A percentile compares a stretch with the other conserved stretches of the same genome.
Evolutionary conservation across 2,329 filamentous ascomycete genomes (phyloP).

Genomic region (Aspergillus floridensis): DNA sequence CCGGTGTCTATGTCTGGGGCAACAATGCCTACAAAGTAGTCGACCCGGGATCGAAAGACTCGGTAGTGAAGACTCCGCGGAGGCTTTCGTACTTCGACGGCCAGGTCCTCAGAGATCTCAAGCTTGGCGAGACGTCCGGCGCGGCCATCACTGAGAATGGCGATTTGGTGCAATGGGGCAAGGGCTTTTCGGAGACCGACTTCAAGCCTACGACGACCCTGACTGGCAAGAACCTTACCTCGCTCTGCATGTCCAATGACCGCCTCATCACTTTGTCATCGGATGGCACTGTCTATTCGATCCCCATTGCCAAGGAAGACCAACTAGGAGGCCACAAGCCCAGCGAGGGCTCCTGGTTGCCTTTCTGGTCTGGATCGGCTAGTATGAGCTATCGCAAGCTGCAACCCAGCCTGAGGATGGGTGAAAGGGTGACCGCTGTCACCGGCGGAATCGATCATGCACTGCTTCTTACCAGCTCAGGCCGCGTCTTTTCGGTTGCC

Average conservation of each 20-base stretch:
- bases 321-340: slow-evolving; percentile 64
- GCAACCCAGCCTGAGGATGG: slow-evolving; percentile 64
- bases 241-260: slow-evolving; percentile 74
- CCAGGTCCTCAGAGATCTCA: slow-evolving; percentile 79
- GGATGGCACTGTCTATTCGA: slow-evolving; percentile 76
- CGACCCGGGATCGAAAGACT: slow-evolving; percentile 75
- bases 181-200: slow-evolving; percentile 65
- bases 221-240: slow-evolving; percentile 74
- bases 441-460: slow-evolving; percentile 81
- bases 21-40: slow-evolving; percentile 82
- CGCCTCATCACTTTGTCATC: slow-evolving; percentile 76
- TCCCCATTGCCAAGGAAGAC: slow-evolving; percentile 73
- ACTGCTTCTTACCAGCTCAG: slow-evolving; percentile 77
- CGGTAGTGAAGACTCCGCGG: slow-evolving; percentile 73
- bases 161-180: slow-evolving; percentile 89
- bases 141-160: slow-evolving; percentile 85
- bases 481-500: slow-evolving; percentile 85
- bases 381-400: slow-evolving; percentile 70
- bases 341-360: slow-evolving; percentile 67
- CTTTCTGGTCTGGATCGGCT: slow-evolving; percentile 64
- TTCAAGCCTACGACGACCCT: slow-evolving; percentile 68
- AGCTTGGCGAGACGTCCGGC: slow-evolving; percentile 77
- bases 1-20: slow-evolving; percentile 92
- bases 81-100: slow-evolving; percentile 81
- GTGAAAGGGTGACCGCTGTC: slow-evolving; percentile 72